Conservation (phyloP, 352 stramenopile genomes). For the Pythium guiyangense region DNA sequence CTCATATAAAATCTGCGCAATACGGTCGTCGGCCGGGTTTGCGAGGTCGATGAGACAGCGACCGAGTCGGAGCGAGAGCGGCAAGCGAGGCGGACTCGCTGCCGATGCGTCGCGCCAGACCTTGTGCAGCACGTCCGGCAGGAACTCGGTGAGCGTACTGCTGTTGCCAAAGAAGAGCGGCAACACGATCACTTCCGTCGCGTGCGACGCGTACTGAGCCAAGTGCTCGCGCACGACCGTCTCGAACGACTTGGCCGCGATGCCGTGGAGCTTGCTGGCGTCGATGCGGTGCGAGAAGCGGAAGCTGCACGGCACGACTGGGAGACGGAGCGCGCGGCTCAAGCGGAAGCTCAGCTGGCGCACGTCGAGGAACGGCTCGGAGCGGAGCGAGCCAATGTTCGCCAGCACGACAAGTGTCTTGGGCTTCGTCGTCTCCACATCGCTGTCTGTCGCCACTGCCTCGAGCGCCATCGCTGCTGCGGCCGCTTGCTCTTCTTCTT, state of each 20-base stretch:
- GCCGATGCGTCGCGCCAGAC: conserved; percentile 17
- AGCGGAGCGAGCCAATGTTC: conserved; percentile 73
- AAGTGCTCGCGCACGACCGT: conserved; percentile 50
- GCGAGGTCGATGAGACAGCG: conserved; percentile 55
- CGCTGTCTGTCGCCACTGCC: background rate
- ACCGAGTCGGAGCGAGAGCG: conserved; percentile 36
- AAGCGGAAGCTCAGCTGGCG: conserved; percentile 68
- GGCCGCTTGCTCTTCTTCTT: conserved; percentile 25
- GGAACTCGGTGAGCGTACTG: conserved; percentile 68
- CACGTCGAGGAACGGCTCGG: conserved; percentile 66
- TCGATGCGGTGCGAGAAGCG: conserved; percentile 76
- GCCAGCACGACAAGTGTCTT: conserved; percentile 43
- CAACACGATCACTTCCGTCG: conserved; percentile 44
- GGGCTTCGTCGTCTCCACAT: too few species aligned
- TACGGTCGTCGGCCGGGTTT: conserved; percentile 38
- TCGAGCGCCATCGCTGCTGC: background rate
- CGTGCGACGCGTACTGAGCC: conserved; percentile 10
- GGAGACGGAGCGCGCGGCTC: conserved; percentile 42
- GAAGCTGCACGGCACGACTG: conserved; percentile 73
- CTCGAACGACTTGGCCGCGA: conserved; percentile 63
- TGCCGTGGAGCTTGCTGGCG: conserved; percentile 44
- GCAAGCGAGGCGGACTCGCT: background rate
- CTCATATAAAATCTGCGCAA: conserved; percentile 61
- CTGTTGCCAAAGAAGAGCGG: conserved; percentile 81
- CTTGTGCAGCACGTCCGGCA: conserved; percentile 54